phyloP scores from a whole-genome alignment of 129 eudicot species.

The Kitagawia praeruptora region DNA sequence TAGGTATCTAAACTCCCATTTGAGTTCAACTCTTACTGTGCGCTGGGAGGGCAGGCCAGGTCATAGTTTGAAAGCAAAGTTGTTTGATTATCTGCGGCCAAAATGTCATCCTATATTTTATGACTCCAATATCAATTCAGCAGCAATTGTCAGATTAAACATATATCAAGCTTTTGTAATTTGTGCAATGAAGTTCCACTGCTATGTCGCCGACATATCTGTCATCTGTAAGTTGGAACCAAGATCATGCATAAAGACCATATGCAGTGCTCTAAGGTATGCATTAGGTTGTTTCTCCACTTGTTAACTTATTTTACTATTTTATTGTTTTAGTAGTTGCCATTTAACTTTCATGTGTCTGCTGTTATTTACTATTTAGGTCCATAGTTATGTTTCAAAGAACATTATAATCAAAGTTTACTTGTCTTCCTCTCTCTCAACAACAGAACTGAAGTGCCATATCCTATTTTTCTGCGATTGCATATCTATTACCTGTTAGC shows the following conservation, averaged over 20 bases:
- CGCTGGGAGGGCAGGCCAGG: slow-evolving; percentile 43
- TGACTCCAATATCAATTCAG: slow-evolving; percentile 71
- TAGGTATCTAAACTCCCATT: slow-evolving; percentile 56
- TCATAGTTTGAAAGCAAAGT: slow-evolving; percentile 34
- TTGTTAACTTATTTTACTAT: background rate
- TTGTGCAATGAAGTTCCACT: slow-evolving; percentile 91
- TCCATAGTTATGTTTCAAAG: background rate
- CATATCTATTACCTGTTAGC: background rate
- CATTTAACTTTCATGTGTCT: background rate
- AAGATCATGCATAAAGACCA: slow-evolving; percentile 26
- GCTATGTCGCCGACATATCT: slow-evolving; percentile 46
- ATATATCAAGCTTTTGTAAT: slow-evolving; percentile 73
- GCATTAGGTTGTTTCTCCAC: background rate
- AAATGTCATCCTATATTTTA: slow-evolving; percentile 87
- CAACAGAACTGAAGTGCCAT: background rate
- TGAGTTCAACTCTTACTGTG: slow-evolving; percentile 71
- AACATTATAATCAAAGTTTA: background rate
- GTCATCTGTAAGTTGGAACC: slow-evolving; percentile 28
- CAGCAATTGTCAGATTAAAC: slow-evolving; percentile 62
- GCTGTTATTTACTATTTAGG: background rate
- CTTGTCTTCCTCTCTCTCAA: background rate
- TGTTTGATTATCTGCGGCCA: slow-evolving; percentile 60
- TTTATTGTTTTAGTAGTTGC: background rate
- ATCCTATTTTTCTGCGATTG: background rate
- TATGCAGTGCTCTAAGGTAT: slow-evolving; percentile 60